These are phyloP conservation scores for Tricholoma saponaceum DNA, from an alignment of 768 basidiomycete species.

Conservation along the genomic window DNA sequence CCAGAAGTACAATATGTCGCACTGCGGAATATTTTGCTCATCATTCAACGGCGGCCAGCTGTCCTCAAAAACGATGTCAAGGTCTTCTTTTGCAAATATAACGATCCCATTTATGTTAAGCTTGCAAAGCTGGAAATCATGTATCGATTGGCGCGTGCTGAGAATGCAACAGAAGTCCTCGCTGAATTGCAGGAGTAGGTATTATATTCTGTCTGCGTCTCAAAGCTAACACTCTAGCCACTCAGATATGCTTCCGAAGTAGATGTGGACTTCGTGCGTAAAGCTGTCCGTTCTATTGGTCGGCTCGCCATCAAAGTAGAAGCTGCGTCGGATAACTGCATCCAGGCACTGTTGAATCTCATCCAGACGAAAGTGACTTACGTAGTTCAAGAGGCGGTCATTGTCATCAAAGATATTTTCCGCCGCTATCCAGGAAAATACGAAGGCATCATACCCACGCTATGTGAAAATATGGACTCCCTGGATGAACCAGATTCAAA, in stretches of 20 bases:
- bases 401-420: constrained; percentile 98
- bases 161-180: constrained; percentile 89
- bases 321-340: constrained; percentile 84
- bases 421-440: constrained; percentile 95
- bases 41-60: constrained; percentile 90
- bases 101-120: constrained; percentile 99
- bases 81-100: constrained; percentile 99
- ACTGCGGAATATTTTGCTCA: constrained; percentile 91
- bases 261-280: constrained; percentile 96
- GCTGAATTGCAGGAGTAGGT: constrained; percentile 92
- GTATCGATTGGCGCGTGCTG: constrained; percentile 94
- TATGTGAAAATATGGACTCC: constrained; percentile 89
- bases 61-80: constrained; percentile 97
- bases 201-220: background rate
- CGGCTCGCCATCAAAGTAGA: constrained; percentile 97
- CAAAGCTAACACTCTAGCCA: background rate
- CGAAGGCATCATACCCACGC: constrained; percentile 90
- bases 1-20: constrained; percentile 99
- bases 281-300: constrained; percentile 95
- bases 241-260: constrained; percentile 94
- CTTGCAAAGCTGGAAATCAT: constrained; percentile 98
- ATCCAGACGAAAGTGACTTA: constrained; percentile 94
- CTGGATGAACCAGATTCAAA: constrained; percentile 97
- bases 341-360: constrained; percentile 77
- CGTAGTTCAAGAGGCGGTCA: constrained; percentile 95